These are phyloP conservation scores for Talaromyces adpressus DNA, from an alignment of 495 filamentous ascomycete genomes.

Conservation along the genomic window DNA sequence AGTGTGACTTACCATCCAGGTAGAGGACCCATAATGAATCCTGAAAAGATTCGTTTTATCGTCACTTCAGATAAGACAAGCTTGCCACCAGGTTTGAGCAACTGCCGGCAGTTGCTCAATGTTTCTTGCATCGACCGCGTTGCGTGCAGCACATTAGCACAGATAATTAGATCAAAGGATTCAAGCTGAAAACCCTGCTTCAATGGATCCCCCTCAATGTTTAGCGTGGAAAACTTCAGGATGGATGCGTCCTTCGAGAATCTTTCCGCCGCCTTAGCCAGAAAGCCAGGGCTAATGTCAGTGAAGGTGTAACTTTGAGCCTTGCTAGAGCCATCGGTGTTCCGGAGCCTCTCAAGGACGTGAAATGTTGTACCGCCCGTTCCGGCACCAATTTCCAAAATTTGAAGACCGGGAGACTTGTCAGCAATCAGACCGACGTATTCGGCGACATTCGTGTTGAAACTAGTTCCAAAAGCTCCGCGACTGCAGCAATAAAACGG, in stretches of 20 bases:
- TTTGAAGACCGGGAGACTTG: too few species aligned
- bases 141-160: slow-evolving; percentile 26
- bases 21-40: not conserved
- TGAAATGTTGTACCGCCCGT: too few species aligned
- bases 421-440: too few species aligned
- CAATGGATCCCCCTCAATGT: slow-evolving; percentile 27
- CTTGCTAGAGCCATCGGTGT: too few species aligned
- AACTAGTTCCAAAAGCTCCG: too few species aligned
- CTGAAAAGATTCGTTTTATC: not conserved
- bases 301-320: slow-evolving; percentile 39
- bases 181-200: slow-evolving; percentile 29
- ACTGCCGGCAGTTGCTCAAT: not conserved
- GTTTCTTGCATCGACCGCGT: not conserved
- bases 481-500: too few species aligned
- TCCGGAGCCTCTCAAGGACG: too few species aligned
- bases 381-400: too few species aligned
- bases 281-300: slow-evolving; percentile 38
- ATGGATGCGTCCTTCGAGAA: slow-evolving; percentile 18
- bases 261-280: slow-evolving; percentile 21
- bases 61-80: slow-evolving; percentile 5
- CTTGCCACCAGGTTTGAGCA: not conserved
- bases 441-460: too few species aligned
- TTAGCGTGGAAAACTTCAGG: slow-evolving; percentile 29
- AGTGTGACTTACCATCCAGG: slow-evolving; percentile 1
- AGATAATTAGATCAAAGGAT: slow-evolving; percentile 39